These are phyloP conservation scores for Kodamaea neixiangensis DNA, from an alignment of 805 yeast species.

Conservation along the genomic window DNA sequence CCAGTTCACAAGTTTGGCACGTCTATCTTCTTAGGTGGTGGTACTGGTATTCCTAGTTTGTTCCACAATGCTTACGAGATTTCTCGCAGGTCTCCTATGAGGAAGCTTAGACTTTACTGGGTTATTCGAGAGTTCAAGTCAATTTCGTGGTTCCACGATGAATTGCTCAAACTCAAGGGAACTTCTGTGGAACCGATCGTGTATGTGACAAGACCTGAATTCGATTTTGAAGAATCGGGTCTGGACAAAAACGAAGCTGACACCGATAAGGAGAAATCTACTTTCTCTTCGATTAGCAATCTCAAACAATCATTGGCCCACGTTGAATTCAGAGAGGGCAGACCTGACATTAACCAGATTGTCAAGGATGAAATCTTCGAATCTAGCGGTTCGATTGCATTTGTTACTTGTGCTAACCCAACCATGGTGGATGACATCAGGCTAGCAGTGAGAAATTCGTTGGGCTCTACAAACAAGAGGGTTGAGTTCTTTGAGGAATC, in stretches of 20 bases:
- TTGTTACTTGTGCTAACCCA: constrained; percentile 35
- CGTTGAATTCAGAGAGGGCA: constrained; percentile 41
- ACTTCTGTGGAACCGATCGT: constrained; percentile 30
- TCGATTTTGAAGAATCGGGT: background rate
- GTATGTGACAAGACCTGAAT: constrained; percentile 29
- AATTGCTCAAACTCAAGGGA: constrained; percentile 29
- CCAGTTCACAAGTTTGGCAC: constrained; percentile 31
- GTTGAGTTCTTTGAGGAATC: constrained; percentile 63
- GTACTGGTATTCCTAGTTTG: constrained; percentile 43
- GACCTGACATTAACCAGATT: constrained; percentile 12
- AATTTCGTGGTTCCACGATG: constrained; percentile 51
- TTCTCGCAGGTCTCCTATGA: background rate
- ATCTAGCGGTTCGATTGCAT: constrained; percentile 18
- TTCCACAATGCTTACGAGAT: constrained; percentile 31
- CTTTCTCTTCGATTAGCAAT: background rate
- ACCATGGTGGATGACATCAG: constrained; percentile 33
- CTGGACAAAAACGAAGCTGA: background rate
- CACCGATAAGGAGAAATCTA: background rate
- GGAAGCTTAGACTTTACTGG: constrained; percentile 51
- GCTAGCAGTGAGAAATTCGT: constrained; percentile 42
- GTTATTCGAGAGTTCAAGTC: constrained; percentile 53
- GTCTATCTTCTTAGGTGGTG: constrained; percentile 37
- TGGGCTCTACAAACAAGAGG: constrained; percentile 34
- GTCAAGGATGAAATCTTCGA: constrained; percentile 12
- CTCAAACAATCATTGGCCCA: constrained; percentile 16